phyloP scores from a whole-genome alignment of 2,329 filamentous ascomycete species.

The Talaromyces pinophilus region DNA sequence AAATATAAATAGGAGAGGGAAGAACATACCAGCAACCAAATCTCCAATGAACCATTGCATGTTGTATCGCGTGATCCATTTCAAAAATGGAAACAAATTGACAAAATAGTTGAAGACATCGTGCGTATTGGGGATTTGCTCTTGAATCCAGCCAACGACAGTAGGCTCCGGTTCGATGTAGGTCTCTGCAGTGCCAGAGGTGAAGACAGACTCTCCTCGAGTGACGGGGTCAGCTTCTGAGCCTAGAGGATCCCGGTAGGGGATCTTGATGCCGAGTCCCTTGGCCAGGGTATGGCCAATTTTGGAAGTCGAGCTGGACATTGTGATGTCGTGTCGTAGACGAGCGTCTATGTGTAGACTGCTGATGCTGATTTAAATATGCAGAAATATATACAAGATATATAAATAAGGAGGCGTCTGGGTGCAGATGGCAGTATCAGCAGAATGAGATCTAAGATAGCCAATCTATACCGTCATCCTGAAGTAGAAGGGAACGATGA shows the following conservation, averaged over 20 bases:
- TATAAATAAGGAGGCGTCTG: background rate
- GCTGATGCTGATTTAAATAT: background rate
- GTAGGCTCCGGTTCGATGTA: slow-evolving; percentile 84
- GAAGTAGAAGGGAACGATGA: background rate
- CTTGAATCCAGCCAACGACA: slow-evolving; percentile 68
- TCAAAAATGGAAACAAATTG: slow-evolving; percentile 80
- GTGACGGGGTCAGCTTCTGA: slow-evolving; percentile 63
- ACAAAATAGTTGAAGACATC: slow-evolving; percentile 63
- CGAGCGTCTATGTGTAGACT: background rate
- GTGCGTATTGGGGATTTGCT: slow-evolving; percentile 60
- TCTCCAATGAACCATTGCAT: slow-evolving; percentile 85
- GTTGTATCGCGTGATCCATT: slow-evolving; percentile 92
- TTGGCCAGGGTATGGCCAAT: slow-evolving; percentile 75
- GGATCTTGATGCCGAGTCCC: slow-evolving; percentile 76
- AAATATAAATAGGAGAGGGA: background rate
- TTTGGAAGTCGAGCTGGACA: slow-evolving; percentile 52
- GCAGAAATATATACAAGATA: background rate
- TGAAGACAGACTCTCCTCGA: slow-evolving; percentile 77
- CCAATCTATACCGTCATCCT: slow-evolving; percentile 3
- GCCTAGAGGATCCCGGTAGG: slow-evolving; percentile 61
- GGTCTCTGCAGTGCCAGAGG: slow-evolving; percentile 68
- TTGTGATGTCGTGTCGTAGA: slow-evolving; percentile 28
- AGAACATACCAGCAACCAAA: slow-evolving; percentile 72
- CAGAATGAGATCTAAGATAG: background rate
- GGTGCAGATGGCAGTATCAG: background rate